Percentiles rank a stretch among this genome's conserved stretches.
phyloP scores from a whole-genome alignment of 768 basidiomycete species.

The Pulveroboletus ravenelii region DNA sequence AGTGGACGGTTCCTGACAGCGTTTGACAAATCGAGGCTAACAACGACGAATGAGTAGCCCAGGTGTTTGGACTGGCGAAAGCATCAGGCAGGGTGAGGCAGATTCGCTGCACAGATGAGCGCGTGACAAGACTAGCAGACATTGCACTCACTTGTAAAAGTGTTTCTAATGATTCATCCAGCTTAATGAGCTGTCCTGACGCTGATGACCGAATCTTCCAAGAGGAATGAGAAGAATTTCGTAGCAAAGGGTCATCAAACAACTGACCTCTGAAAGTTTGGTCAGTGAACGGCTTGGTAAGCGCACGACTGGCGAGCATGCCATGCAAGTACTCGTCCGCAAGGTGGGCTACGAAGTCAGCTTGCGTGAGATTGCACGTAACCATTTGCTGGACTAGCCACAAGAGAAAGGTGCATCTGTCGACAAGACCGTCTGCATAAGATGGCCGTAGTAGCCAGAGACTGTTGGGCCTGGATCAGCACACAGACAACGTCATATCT shows the following conservation, averaged over 20 bases:
- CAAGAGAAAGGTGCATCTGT: constrained; percentile 67
- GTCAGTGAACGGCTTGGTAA: constrained; percentile 66
- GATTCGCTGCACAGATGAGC: constrained; percentile 43
- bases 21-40: constrained; percentile 38
- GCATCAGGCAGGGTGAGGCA: constrained; percentile 69
- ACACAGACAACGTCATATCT: background rate
- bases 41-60: constrained; percentile 49
- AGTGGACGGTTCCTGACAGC: constrained; percentile 26
- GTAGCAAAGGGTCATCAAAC: background rate
- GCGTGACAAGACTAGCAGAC: background rate
- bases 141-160: constrained; percentile 53
- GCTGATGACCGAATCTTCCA: constrained; percentile 52
- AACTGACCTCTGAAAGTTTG: constrained; percentile 60
- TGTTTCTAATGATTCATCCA: constrained; percentile 49
- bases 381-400: constrained; percentile 79
- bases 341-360: constrained; percentile 69
- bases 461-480: constrained; percentile 34
- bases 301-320: constrained; percentile 59
- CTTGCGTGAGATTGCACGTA: constrained; percentile 75
- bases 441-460: constrained; percentile 69
- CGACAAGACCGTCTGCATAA: constrained; percentile 77
- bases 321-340: constrained; percentile 77
- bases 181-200: constrained; percentile 50
- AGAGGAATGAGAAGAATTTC: background rate
- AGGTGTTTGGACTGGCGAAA: constrained; percentile 67